Evolutionary conservation across 2,329 filamentous ascomycete species (phyloP), one percentile per base, ranked within the genome.

Genomic region (Ilyonectria mors-panacis): DNA sequence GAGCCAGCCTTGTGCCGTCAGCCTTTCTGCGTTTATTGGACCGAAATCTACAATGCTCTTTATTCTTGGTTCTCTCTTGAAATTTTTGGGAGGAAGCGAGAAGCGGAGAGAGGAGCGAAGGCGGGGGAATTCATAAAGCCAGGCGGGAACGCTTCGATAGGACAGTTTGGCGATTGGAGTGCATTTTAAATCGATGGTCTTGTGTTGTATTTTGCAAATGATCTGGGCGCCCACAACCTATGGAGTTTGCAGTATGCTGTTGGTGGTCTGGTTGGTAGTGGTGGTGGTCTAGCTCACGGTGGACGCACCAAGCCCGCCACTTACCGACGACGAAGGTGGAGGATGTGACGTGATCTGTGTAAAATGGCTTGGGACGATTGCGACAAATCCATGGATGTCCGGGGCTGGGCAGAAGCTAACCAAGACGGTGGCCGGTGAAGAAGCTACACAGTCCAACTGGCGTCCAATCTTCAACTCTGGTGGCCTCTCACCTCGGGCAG

Each of bases 161-260:
- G 83, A 83, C 81, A 79, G 78, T 83, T 83, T 83, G 84, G 84
- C 84, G 83, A 85, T 81, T 81, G 84, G 83, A 83, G 83, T 85
- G 83, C 79, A 83, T 82, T 83, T 82, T 76, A 81, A 79, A 79
- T 80, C 73, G 76, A 76, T 78, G 75, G 70, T 77, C 70, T 75
- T 72, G 63, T 70, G 67, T 75, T 70, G 65, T 68, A 63, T 59
- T 65, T 67, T 55, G 48, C 63, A 66, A 61, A 60, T 70, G 67
- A 72, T 65, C 69, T 70, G 66, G 70, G 53, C 17, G 48, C 19
- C n/a, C 3, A n/a, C 26, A 23, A 50, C 17, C 4, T 28, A 33
- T 13, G 13, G 28, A 19, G 28, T 30, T 9, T 23, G 47, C n/a
- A 17, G 15, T 30, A 17, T 30, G 47, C 15, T n/a, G 47, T 10